Base-by-base conservation (phyloP, 192 early-diverging fungal genomes). In the Coemansia brasiliensis region DNA sequence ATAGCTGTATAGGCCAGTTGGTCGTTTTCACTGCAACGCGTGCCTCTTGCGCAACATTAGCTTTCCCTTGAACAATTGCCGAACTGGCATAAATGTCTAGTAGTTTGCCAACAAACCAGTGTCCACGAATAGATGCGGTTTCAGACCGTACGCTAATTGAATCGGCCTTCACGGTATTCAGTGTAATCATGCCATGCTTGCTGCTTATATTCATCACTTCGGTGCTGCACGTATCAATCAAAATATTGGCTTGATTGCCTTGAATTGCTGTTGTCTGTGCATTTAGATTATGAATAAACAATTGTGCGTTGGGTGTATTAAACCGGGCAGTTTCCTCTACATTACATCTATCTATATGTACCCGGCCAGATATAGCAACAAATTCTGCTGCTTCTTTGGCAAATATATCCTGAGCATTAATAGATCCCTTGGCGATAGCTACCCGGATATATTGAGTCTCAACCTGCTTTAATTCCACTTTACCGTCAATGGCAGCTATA, bases 401-500 rank as follows among this genome's bases (percentile, higher is more conserved):
- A 10, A 12, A 10, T 4, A 69, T 21, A 7, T 41, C 18, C 4
- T 12, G 11, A 7, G 57, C 57, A 18, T 51, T 24, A 12, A 76
- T 59, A 1, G 49, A n/a, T 12, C 73, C 73, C 22, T 61, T 39
- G 17, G 42, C 61, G 15, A 69, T 42, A 3, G 65, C 67, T 6
- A 76, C 39, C 2, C 73, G 67, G 24, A 76, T 10, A 9, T 38
- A 54, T 12, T 29, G 29, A 5, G 29, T 41, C 18, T 16, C 4
- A 1, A 66, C 37, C 4, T 42, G 20, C 1, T 27, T 13, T 24
- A 76, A 48, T 9, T 27, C 32, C 22, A 57, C 56, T 0, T 46
- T 21, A 1, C 73, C 67, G 10, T 54, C 46, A n/a, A 76, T 43
- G 27, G 59, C 32, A 3, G 73, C 73, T 1, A 49, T 45, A 32